phyloP scores from a whole-genome alignment of 169 alveolate genomes.

The Miamiensis avidus region DNA sequence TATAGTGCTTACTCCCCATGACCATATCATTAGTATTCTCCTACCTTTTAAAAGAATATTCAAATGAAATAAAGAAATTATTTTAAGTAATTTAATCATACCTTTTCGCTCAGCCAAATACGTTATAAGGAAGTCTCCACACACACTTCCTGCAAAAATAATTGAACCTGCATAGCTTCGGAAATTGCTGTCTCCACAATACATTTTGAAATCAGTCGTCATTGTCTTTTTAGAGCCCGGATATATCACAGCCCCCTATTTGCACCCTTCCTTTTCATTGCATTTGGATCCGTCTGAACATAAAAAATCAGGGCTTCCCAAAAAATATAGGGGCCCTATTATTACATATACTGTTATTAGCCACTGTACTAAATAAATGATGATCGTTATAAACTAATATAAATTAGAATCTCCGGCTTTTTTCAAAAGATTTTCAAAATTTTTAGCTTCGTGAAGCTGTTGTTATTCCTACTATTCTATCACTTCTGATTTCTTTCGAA shows the following conservation, averaged over 20 bases:
- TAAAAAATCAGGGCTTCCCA: neutral
- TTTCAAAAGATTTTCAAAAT: neutral
- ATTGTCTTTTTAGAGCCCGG: neutral
- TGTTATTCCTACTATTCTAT: too few relatives aligned
- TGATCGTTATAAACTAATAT: too few relatives aligned
- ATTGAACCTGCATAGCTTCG: neutral
- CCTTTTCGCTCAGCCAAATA: neutral
- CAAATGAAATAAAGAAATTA: neutral
- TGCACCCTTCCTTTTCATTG: neutral
- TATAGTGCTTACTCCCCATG: neutral
- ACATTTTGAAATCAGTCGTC: neutral
- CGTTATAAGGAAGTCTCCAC: neutral
- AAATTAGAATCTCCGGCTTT: neutral
- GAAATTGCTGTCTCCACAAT: neutral
- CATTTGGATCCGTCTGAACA: neutral
- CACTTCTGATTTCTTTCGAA: too few relatives aligned
- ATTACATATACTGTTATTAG: neutral
- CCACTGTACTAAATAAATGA: neutral
- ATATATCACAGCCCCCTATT: neutral
- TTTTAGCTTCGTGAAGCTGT: too few relatives aligned
- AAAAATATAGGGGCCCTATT: neutral
- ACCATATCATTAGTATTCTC: too few relatives aligned
- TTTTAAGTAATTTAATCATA: too few relatives aligned
- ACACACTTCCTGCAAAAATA: neutral
- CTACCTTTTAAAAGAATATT: neutral